Conservation (phyloP, 352 stramenopile species). For the Globisporangium recalcitrans region DNA sequence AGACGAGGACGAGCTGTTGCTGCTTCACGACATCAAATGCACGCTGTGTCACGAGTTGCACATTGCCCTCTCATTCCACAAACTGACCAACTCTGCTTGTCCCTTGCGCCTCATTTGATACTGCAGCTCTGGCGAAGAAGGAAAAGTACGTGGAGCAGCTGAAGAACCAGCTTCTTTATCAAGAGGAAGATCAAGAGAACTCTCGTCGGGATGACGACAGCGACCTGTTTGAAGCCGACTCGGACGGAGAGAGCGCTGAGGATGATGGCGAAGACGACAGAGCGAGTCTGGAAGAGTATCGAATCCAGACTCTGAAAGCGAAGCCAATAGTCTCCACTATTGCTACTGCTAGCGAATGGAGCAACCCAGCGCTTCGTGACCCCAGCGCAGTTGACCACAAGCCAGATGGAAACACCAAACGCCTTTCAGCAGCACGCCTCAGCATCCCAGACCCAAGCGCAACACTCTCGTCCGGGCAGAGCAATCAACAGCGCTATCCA, state of each 20-base stretch:
- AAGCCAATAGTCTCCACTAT: not conserved
- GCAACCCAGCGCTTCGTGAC: not conserved
- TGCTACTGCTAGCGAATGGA: not conserved
- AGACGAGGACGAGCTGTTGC: not conserved
- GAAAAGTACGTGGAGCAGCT: constrained; percentile 25
- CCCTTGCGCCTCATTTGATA: not conserved
- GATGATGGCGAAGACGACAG: not conserved
- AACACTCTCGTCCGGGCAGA: not conserved
- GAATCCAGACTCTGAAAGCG: not conserved
- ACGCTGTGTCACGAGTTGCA: no score
- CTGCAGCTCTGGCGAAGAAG: constrained; percentile 24
- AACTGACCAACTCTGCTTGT: not conserved
- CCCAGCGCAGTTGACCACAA: not conserved
- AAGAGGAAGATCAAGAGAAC: not conserved
- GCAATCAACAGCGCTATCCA: not conserved
- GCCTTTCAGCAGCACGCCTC: constrained; percentile 1
- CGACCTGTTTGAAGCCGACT: not conserved
- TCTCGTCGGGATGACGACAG: not conserved
- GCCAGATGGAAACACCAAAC: not conserved
- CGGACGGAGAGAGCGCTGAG: not conserved
- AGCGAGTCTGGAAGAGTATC: not conserved
- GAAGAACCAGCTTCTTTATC: not conserved
- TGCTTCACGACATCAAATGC: not conserved
- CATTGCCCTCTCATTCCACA: not conserved
- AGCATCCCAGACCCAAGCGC: constrained; percentile 6